Evolutionary conservation across 805 yeast genomes (phyloP).

Genomic region (Candida argentea): DNA sequence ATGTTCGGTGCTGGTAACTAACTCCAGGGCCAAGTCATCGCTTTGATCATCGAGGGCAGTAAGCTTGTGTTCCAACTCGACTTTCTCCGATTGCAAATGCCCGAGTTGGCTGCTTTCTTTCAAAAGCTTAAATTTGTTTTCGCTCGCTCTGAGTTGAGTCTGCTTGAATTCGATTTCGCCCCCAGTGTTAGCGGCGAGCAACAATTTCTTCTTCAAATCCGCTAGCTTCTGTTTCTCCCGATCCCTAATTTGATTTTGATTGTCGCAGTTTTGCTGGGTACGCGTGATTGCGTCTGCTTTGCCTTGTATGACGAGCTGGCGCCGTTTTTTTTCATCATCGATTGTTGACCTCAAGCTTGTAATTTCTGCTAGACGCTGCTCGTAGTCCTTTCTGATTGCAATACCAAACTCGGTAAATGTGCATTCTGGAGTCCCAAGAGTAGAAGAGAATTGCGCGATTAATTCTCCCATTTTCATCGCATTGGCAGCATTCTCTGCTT

Average conservation of each 20-base stretch:
- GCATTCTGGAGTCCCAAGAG: too few species aligned
- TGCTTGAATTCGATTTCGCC: conserved; percentile 38
- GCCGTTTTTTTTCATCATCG: too few species aligned
- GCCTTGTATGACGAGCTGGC: too few species aligned
- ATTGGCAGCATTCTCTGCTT: conserved; percentile 19
- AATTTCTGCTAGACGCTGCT: too few species aligned
- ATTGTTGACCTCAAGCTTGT: too few species aligned
- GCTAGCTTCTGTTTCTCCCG: conserved; percentile 25
- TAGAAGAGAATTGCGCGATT: too few species aligned
- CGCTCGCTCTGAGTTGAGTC: conserved; percentile 29
- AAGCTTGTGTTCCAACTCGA: conserved; percentile 30
- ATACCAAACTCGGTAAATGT: background rate
- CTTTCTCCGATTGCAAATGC: too few species aligned
- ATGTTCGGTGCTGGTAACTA: conserved; percentile 44
- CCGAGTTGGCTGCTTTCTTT: conserved; percentile 9
- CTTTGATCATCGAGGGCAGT: conserved; percentile 22
- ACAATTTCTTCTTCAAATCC: conserved; percentile 28
- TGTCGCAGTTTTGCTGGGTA: too few species aligned
- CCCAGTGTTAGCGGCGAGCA: conserved; percentile 30
- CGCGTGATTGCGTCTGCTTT: too few species aligned
- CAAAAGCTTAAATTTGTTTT: conserved; percentile 17
- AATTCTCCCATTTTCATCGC: conserved; percentile 4
- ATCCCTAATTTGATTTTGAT: too few species aligned
- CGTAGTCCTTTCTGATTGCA: background rate
- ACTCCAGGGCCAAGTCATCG: conserved; percentile 43